phyloP scores from a whole-genome alignment of 495 filamentous ascomycete genomes.

The Rusavskia elegans region DNA sequence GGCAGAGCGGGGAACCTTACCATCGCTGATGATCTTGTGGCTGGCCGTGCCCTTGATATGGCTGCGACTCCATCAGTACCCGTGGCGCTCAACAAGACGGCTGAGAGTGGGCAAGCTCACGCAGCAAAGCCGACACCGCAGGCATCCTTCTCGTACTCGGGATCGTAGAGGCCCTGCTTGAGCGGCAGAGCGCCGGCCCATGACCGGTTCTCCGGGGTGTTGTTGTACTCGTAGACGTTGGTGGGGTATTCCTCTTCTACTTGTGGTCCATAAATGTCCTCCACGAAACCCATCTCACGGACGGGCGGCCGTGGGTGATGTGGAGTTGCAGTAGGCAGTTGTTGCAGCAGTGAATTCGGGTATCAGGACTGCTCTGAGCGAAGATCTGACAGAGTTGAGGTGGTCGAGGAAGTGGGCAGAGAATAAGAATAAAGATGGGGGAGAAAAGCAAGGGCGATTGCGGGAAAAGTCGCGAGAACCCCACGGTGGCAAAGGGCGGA shows the following conservation, averaged over 20 bases:
- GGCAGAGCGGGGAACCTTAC: conserved; percentile 33
- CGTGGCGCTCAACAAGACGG: not conserved
- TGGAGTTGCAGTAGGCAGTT: not conserved
- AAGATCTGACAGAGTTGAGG: too few relatives aligned
- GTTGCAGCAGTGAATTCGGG: not conserved
- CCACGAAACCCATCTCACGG: conserved; percentile 51
- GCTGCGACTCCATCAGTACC: conserved; percentile 27
- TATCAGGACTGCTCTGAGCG: too few relatives aligned
- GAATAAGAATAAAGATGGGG: too few relatives aligned
- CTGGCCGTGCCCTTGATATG: conserved; percentile 95
- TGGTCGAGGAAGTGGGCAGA: too few relatives aligned
- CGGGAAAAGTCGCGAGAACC: too few relatives aligned
- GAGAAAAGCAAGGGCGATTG: too few relatives aligned
- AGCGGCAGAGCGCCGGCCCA: conserved; percentile 92
- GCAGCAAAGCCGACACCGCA: conserved; percentile 99
- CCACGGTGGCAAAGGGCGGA: too few relatives aligned
- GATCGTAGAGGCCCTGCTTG: conserved; percentile 97
- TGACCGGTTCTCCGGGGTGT: conserved; percentile 68
- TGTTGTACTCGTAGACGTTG: conserved; percentile 70
- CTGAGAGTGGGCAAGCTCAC: conserved; percentile 35
- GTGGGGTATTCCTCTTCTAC: conserved; percentile 43
- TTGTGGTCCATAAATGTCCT: conserved; percentile 47
- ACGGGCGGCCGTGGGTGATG: conserved; percentile 2
- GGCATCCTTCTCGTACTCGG: conserved; percentile 93
- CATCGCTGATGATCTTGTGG: conserved; percentile 99